phyloP scores from a whole-genome alignment of 2,329 filamentous ascomycete genomes.

The Aspergillus clavatus region DNA sequence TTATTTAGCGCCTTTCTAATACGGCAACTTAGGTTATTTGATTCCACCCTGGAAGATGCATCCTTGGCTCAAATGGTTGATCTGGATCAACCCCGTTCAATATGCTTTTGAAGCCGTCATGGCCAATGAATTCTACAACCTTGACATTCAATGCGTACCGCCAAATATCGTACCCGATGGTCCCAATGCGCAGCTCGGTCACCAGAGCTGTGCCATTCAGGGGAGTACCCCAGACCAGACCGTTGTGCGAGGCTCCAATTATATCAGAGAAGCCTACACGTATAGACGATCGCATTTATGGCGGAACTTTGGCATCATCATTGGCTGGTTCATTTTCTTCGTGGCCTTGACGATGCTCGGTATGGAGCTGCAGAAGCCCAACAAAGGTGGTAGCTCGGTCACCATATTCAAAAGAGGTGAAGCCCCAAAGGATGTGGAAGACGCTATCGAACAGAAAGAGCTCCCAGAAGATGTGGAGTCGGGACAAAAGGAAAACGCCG shows the following conservation, averaged over 20 bases:
- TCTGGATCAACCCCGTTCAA: slow-evolving; percentile 62
- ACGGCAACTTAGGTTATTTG: slow-evolving; percentile 50
- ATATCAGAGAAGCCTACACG: slow-evolving; percentile 51
- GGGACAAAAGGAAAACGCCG: slow-evolving; percentile 25
- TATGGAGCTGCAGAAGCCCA: slow-evolving; percentile 72
- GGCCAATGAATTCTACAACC: slow-evolving; percentile 63
- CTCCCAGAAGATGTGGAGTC: slow-evolving; percentile 50
- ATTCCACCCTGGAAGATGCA: slow-evolving; percentile 60
- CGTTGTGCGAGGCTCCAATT: slow-evolving; percentile 51
- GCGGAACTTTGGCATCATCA: slow-evolving; percentile 75
- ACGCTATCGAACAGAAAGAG: slow-evolving; percentile 49
- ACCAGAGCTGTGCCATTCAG: slow-evolving; percentile 57
- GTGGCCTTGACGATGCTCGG: slow-evolving; percentile 69
- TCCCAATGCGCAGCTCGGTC: slow-evolving; percentile 42
- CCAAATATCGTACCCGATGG: slow-evolving; percentile 55
- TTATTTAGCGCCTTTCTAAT: background rate
- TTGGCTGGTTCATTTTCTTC: slow-evolving; percentile 71
- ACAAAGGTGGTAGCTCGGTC: slow-evolving; percentile 73
- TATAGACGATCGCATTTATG: slow-evolving; percentile 57
- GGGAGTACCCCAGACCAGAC: slow-evolving; percentile 52
- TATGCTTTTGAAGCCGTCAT: slow-evolving; percentile 66
- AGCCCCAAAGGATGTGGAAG: slow-evolving; percentile 54
- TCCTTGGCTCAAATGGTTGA: slow-evolving; percentile 60
- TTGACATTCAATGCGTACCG: slow-evolving; percentile 51
- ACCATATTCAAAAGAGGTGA: slow-evolving; percentile 70